phyloP scores from a whole-genome alignment of 352 stramenopile genomes.

The Phytophthora syringae region DNA sequence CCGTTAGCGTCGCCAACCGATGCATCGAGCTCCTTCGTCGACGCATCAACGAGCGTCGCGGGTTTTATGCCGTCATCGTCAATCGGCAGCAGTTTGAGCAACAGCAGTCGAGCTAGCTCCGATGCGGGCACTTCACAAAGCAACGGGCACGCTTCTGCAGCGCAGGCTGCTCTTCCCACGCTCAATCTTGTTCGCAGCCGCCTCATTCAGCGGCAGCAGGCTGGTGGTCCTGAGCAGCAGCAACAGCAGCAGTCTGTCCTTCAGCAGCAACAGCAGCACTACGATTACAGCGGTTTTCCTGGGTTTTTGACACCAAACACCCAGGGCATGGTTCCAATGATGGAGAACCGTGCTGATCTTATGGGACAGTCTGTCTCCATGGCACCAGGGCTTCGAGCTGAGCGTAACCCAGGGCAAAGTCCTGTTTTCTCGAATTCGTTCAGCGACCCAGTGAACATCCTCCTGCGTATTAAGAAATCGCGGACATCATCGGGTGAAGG shows the following conservation, averaged over 20 bases:
- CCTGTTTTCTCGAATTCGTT: slow-evolving; percentile 63
- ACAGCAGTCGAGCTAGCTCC: slow-evolving; percentile 29
- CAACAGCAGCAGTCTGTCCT: slow-evolving; percentile 17
- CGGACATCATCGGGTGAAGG: slow-evolving; percentile 37
- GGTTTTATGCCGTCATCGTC: slow-evolving; percentile 19
- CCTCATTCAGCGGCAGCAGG: slow-evolving; percentile 62
- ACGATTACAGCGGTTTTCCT: slow-evolving; percentile 35
- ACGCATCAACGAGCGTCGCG: slow-evolving; percentile 12
- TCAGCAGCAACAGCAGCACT: slow-evolving; percentile 29
- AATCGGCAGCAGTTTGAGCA: slow-evolving; percentile 26
- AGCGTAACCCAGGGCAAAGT: slow-evolving; percentile 29
- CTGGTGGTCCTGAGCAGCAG: slow-evolving; percentile 25
- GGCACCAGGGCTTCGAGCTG: slow-evolving; percentile 21
- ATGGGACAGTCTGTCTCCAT: slow-evolving; percentile 28
- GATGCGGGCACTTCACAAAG: slow-evolving; percentile 11
- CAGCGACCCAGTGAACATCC: slow-evolving; percentile 77
- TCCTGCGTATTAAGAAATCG: slow-evolving; percentile 83
- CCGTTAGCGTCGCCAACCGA: slow-evolving; percentile 31
- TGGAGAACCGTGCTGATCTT: slow-evolving; percentile 35
- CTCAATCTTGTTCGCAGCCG: slow-evolving; percentile 72
- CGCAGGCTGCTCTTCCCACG: slow-evolving; percentile 50
- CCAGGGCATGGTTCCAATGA: slow-evolving; percentile 16
- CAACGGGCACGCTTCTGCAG: slow-evolving; percentile 18
- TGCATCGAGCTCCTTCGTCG: slow-evolving; percentile 14
- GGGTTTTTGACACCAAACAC: slow-evolving; percentile 27